phyloP scores from a whole-genome alignment of 352 stramenopile species.

The Globisporangium spiculum region DNA sequence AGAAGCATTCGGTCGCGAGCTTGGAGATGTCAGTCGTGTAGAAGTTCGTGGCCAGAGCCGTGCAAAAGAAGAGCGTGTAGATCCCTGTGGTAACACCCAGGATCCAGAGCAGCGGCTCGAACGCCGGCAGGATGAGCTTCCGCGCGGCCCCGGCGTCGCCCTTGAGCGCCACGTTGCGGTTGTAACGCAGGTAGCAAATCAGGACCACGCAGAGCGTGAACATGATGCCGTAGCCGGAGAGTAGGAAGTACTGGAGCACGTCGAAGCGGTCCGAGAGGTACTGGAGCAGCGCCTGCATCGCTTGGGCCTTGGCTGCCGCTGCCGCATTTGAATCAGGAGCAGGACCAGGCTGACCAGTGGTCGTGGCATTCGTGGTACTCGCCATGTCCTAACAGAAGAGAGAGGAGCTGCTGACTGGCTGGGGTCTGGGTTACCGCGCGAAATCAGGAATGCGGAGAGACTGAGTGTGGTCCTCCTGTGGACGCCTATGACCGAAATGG shows the following conservation, averaged over 20 bases:
- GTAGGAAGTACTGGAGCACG: conserved; percentile 36
- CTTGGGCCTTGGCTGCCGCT: background rate
- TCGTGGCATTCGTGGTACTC: background rate
- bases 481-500: no score
- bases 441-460: background rate
- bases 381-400: background rate
- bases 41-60: conserved; percentile 31
- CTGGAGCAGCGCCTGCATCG: conserved; percentile 10
- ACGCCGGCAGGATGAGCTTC: conserved; percentile 66
- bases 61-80: conserved; percentile 37
- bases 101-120: conserved; percentile 65
- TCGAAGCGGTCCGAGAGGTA: conserved; percentile 31
- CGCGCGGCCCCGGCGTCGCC: conserved; percentile 43
- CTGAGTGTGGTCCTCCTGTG: background rate
- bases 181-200: conserved; percentile 55
- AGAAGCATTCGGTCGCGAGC: conserved; percentile 41
- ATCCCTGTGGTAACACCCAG: conserved; percentile 29
- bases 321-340: background rate
- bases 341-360: background rate
- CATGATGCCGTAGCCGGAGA: conserved; percentile 47
- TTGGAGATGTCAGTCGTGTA: conserved; percentile 26
- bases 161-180: conserved; percentile 45
- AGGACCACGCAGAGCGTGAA: conserved; percentile 36
- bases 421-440: background rate
- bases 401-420: background rate